These are phyloP conservation scores for Hypoxylon sp. DNA, from an alignment of 2,329 filamentous ascomycete genomes.

Conservation along the genomic window DNA sequence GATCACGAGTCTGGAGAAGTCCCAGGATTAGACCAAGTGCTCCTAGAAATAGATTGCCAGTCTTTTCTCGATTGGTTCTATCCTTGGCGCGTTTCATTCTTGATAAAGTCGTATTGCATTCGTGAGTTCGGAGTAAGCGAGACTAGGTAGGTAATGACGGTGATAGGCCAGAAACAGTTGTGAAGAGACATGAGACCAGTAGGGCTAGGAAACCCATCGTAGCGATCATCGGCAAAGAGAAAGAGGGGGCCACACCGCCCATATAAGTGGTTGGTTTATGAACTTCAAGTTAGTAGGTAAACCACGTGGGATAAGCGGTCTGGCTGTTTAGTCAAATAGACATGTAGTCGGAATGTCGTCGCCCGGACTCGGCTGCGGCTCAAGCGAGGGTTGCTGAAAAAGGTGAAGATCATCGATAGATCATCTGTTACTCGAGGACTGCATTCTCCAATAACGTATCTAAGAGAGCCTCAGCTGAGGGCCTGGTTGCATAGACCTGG, in stretches of 20 bases:
- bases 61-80: background rate
- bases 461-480: slow-evolving; percentile 34
- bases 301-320: slow-evolving; percentile 42
- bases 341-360: slow-evolving; percentile 41
- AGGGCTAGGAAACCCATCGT: slow-evolving; percentile 12
- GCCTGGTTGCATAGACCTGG: slow-evolving; percentile 38
- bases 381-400: slow-evolving; percentile 41
- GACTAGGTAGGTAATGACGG: slow-evolving; percentile 1
- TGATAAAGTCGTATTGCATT: slow-evolving; percentile 5
- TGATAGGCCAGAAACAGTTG: slow-evolving; percentile 2
- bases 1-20: background rate
- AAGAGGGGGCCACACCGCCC: slow-evolving; percentile 28
- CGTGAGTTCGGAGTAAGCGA: slow-evolving; percentile 5
- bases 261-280: slow-evolving; percentile 22
- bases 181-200: slow-evolving; percentile 14
- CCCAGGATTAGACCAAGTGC: background rate
- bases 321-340: slow-evolving; percentile 35
- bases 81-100: slow-evolving; percentile 4
- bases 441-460: slow-evolving; percentile 42
- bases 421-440: slow-evolving; percentile 39
- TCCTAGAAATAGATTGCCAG: background rate
- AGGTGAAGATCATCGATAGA: slow-evolving; percentile 43
- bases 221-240: slow-evolving; percentile 14
- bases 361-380: slow-evolving; percentile 46
- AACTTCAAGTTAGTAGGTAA: slow-evolving; percentile 16